Evolutionary conservation across 129 eudicot genomes (phyloP), one percentile per base, ranked within the genome.

Genomic region (Dittrichia graveolens): DNA sequence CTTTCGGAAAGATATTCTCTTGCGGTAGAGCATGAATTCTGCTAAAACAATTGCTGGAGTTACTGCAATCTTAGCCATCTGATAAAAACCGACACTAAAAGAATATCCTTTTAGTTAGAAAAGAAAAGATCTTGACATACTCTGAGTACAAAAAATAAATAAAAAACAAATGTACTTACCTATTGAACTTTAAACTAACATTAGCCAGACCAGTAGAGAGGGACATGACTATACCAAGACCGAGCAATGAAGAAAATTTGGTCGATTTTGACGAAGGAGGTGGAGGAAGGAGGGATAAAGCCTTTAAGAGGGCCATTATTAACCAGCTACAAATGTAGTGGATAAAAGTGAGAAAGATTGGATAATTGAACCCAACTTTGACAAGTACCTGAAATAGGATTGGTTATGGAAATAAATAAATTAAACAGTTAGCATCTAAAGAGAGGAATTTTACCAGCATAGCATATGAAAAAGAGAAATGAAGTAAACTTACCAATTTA

Each of bases 11-110:
- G 95, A 87, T 74, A 87, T 91, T 71, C 65, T 90, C 81, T 90
- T 93, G 69, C 82, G 80, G 74, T 89, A 93, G 79, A 85, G 76
- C 67, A 90, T 78, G 67, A 93, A 93, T 80, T 93, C 98, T 68
- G 98, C 96, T 68, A 93, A 80, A 72, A 93, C 96, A 77, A 93
- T 93, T 19, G 95, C 94, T 2, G 98, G 98, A 1, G 98, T 93
- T 39, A 90, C 98, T 13, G 95, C 98, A 69, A 93, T 93, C 91
- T 93, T 93, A 54, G 98, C 98, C 98, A 93, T 93, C 86, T 93
- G 98, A 88, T 93, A 93, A 80, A 87, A 93, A 71, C 98, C 98
- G 31, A 93, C 98, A 83, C 98, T 93, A 86, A 53, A 73, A 77
- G 68, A 57, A 75, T n/a, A 74, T 6, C 10, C 70, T 40, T 15